Percentiles rank a stretch among this genome's conserved stretches.
Evolutionary conservation across 495 filamentous ascomycete species (phyloP).

Genomic region (Darksidea phi): DNA sequence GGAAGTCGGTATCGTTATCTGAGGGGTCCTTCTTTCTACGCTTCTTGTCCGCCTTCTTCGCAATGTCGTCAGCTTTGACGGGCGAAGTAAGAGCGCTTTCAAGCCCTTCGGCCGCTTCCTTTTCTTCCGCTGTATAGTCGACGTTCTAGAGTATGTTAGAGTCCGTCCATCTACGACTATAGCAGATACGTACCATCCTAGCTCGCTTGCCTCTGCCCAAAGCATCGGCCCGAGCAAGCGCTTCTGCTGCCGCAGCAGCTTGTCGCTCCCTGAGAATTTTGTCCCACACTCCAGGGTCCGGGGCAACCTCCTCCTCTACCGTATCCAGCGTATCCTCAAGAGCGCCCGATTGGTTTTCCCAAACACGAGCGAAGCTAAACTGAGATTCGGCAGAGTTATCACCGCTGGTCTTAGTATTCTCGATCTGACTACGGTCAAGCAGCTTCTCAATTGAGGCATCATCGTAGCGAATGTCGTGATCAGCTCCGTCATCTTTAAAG

Average conservation of each 20-base stretch:
- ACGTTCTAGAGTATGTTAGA: constrained; percentile 9
- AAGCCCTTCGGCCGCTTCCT: constrained; percentile 23
- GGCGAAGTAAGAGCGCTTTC: constrained; percentile 1
- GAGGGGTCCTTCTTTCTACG: constrained; percentile 34
- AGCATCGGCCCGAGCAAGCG: constrained; percentile 59
- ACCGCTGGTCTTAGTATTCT: constrained; percentile 62
- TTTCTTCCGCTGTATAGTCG: constrained; percentile 22
- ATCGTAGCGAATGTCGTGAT: constrained; percentile 74
- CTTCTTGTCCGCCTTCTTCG: constrained; percentile 46
- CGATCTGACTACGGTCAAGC: constrained; percentile 78
- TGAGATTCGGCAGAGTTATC: constrained; percentile 66
- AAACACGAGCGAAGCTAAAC: constrained; percentile 89
- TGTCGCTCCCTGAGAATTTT: constrained; percentile 81
- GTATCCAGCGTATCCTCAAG: constrained; percentile 61
- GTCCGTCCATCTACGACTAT: constrained; percentile 21
- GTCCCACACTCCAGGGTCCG: constrained; percentile 76
- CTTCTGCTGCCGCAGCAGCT: constrained; percentile 67
- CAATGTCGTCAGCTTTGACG: background rate
- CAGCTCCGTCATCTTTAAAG: constrained; percentile 70
- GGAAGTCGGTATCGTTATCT: constrained; percentile 56
- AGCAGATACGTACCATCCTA: constrained; percentile 50
- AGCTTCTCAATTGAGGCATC: constrained; percentile 77
- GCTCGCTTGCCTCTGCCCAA: constrained; percentile 81
- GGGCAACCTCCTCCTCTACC: constrained; percentile 49
- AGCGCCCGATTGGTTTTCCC: constrained; percentile 76